Evolutionary conservation across 2,329 filamentous ascomycete species (phyloP).

Genomic region (Aspergillus tubingensis): DNA sequence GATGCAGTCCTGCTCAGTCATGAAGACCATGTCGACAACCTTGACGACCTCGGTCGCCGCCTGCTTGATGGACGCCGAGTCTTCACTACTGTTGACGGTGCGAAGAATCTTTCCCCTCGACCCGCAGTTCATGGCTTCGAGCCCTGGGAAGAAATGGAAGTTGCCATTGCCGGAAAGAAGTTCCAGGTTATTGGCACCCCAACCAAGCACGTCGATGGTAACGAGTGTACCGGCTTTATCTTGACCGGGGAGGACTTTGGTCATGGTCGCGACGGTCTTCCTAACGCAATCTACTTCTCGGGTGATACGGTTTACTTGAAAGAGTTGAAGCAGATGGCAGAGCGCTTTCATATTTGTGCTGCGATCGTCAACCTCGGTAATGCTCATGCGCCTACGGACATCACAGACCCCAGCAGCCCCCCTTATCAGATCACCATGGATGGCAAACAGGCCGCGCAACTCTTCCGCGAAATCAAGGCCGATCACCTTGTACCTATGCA

Average conservation of each 20-base stretch:
- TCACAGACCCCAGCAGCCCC: constrained; percentile 21
- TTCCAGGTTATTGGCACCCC: constrained; percentile 50
- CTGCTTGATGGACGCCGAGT: too few relatives aligned
- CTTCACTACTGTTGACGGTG: constrained; percentile 51
- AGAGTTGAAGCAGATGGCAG: constrained; percentile 40
- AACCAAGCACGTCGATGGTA: constrained; percentile 46
- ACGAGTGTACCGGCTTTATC: constrained; percentile 52
- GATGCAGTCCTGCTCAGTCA: too few relatives aligned
- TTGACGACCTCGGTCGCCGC: too few relatives aligned
- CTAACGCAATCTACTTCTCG: constrained; percentile 53
- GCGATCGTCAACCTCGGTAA: constrained; percentile 47
- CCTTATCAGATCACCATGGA: constrained; percentile 48
- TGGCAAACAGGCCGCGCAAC: constrained; percentile 42
- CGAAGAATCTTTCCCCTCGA: constrained; percentile 46
- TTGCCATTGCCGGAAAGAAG: constrained; percentile 33
- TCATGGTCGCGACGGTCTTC: constrained; percentile 33
- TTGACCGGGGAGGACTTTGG: constrained; percentile 44
- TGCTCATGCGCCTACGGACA: constrained; percentile 26
- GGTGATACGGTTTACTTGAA: constrained; percentile 53
- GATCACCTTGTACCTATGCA: constrained; percentile 52
- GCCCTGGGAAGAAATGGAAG: constrained; percentile 42
- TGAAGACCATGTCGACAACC: too few relatives aligned
- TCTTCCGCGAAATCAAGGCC: constrained; percentile 44
- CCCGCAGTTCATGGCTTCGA: constrained; percentile 45
- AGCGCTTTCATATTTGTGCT: constrained; percentile 40